Conservation (phyloP, 495 filamentous ascomycete species). For the Penicillium alfredii region DNA sequence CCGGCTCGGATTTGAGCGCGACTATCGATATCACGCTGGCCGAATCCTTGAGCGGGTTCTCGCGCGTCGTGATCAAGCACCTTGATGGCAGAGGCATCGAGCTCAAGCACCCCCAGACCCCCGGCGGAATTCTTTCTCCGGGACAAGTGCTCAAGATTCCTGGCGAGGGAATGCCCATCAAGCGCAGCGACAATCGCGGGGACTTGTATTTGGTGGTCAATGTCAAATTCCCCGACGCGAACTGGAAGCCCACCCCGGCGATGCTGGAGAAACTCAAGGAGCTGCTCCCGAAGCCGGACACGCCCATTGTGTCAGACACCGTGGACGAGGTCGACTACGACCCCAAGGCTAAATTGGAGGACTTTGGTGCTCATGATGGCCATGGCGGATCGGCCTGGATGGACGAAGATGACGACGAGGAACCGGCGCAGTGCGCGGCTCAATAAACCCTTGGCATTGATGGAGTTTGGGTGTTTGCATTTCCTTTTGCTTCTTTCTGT, state of each 20-base stretch:
- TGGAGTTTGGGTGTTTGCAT: slow-evolving; percentile 22
- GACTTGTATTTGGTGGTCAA: slow-evolving; percentile 85
- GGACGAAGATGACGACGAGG: slow-evolving; percentile 67
- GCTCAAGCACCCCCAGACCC: slow-evolving; percentile 59
- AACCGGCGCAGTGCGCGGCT: slow-evolving; percentile 70
- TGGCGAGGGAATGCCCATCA: slow-evolving; percentile 91
- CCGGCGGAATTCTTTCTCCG: slow-evolving; percentile 70
- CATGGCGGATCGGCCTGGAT: slow-evolving; percentile 70
- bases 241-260: slow-evolving; percentile 67
- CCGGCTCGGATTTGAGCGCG: slow-evolving; percentile 77
- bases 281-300: slow-evolving; percentile 60
- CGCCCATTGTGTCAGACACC: slow-evolving; percentile 58
- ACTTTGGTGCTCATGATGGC: slow-evolving; percentile 66
- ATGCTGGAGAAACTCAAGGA: slow-evolving; percentile 62
- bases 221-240: slow-evolving; percentile 80
- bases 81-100: slow-evolving; percentile 90
- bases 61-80: slow-evolving; percentile 84
- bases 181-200: slow-evolving; percentile 74
- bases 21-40: slow-evolving; percentile 71
- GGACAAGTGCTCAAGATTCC: slow-evolving; percentile 75
- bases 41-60: slow-evolving; percentile 84
- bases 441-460: slow-evolving; percentile 56
- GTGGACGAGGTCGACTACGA: slow-evolving; percentile 86
- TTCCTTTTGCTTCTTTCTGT: slow-evolving; percentile 6
- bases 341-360: slow-evolving; percentile 70